A percentile compares a stretch with the other conserved stretches of the same genome.
These are phyloP conservation scores for Rhizopogon sp. DNA, from an alignment of 768 basidiomycete genomes.

Conservation along the genomic window DNA sequence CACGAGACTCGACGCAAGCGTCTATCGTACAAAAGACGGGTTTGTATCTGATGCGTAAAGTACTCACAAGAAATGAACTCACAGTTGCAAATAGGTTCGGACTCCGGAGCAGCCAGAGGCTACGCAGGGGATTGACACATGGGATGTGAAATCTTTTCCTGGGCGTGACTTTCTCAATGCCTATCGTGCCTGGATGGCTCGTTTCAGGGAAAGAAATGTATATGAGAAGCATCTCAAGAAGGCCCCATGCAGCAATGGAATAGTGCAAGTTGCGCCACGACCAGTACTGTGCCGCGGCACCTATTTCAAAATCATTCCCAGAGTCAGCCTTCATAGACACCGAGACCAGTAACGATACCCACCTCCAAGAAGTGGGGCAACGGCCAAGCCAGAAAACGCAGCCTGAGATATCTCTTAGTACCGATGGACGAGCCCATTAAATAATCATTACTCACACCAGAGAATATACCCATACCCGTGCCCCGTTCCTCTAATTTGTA, in stretches of 20 bases:
- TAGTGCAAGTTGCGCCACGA: conserved; percentile 58
- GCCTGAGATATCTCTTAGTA: conserved; percentile 12
- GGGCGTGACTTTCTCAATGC: conserved; percentile 20
- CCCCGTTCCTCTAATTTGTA: conserved; percentile 39
- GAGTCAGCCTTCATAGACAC: not conserved
- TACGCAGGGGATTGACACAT: conserved; percentile 28
- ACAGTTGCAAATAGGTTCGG: too few relatives aligned
- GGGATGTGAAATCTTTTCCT: conserved; percentile 7
- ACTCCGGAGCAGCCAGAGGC: too few relatives aligned
- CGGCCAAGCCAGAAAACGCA: conserved; percentile 46
- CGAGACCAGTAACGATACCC: not conserved
- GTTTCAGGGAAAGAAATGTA: not conserved
- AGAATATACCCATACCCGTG: conserved; percentile 42
- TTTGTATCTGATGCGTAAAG: not conserved
- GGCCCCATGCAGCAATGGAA: conserved; percentile 33
- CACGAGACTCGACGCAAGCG: conserved; percentile 30
- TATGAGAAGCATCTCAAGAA: conserved; percentile 23
- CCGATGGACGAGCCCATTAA: not conserved
- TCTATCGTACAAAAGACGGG: conserved; percentile 27
- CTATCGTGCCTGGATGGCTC: conserved; percentile 1
- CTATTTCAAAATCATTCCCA: conserved; percentile 13
- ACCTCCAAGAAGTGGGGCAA: conserved; percentile 54
- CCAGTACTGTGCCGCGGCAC: conserved; percentile 43
- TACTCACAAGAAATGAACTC: conserved; percentile 4
- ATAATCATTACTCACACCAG: conserved; percentile 29